Base-by-base conservation (phyloP, 805 yeast genomes). In the Komagataella mondaviorum region DNA sequence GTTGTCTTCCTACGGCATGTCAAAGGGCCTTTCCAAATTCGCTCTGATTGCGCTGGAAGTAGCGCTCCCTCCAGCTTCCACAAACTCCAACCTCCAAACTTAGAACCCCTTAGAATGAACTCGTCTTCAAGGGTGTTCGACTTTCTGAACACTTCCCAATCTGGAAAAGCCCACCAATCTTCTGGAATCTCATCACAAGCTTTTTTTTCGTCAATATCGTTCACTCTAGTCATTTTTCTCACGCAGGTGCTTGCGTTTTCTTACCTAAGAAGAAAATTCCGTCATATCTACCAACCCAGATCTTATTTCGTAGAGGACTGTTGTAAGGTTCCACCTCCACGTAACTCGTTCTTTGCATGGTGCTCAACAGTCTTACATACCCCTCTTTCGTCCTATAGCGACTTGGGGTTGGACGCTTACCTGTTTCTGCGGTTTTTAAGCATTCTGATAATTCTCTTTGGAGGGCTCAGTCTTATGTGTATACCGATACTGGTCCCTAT, bases 391-490 rank as follows among this genome's bases (percentile, higher is more conserved):
- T 65, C 68, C 24, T 81, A 78, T 57, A 60, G 71, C 23, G 63
- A 69, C 1, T 65, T 75, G 54, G 95, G 96, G 0, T 61, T 86
- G 6, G 96, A 88, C 62, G 80, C 89, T 0, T 87, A 83, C 61
- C 81, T 83, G 59, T 83, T 86, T 55, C 58, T 87, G 2, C 63
- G 96, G 49, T 87, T 76, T 57, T 59, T 88, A 48, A 63, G 69
- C 49, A 65, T 82, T 4, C 59, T 85, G 8, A 59, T 78, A 36
- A 54, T 74, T 1, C 69, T 83, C 48, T 83, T 83, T 58, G 17
- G 57, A 68, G 1, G 71, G 73, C 62, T 83, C 20, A 81, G 87
- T 0, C 50, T 75, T 0, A 53, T 83, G 8, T 77, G 80, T 51
- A 64, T 85, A 23, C 76, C 87, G 0, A 65, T 84, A 0, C 65